These are phyloP conservation scores for Crithidia bombi DNA, from an alignment of 208 protist species.

Conservation along the genomic window DNA sequence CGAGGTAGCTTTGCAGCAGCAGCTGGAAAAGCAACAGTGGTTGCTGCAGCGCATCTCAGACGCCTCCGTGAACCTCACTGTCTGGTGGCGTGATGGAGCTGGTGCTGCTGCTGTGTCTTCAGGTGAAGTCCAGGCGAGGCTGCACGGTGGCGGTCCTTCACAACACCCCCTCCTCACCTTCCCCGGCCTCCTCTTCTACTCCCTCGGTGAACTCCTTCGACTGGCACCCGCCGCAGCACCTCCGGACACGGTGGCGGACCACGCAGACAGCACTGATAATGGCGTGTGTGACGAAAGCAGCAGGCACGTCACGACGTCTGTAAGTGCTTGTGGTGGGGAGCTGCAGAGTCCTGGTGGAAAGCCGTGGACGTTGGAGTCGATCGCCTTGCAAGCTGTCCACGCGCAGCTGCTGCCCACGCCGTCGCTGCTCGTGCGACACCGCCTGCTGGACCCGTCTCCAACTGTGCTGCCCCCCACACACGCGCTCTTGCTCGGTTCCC, in stretches of 20 bases:
- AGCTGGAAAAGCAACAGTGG: slow-evolving; percentile 21
- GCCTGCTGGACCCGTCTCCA: slow-evolving; percentile 13
- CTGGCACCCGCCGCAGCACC: slow-evolving; percentile 7
- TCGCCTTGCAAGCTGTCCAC: not conserved
- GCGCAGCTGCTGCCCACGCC: slow-evolving; percentile 8
- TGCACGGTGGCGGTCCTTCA: not conserved
- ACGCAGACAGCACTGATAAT: not conserved
- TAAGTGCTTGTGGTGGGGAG: no score
- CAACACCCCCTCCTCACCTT: not conserved
- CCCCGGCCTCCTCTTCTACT: slow-evolving; percentile 27
- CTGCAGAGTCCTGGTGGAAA: no score
- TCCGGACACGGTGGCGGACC: not conserved
- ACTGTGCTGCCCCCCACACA: slow-evolving; percentile 24
- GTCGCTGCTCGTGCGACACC: slow-evolving; percentile 27
- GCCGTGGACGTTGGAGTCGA: not conserved
- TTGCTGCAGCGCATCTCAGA: slow-evolving; percentile 27
- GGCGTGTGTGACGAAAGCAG: not conserved
- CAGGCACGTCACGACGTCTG: no score
- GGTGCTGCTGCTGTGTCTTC: slow-evolving; percentile 8
- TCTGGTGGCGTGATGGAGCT: slow-evolving; percentile 26
- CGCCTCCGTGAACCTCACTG: slow-evolving; percentile 7
- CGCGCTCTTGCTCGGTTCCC: slow-evolving; percentile 28
- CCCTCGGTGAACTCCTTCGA: slow-evolving; percentile 29
- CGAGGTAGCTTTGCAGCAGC: slow-evolving; percentile 25
- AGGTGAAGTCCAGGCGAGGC: no score